These are phyloP conservation scores for Wallacemonas collosoma DNA, from an alignment of 208 protist genomes.

Conservation along the genomic window DNA sequence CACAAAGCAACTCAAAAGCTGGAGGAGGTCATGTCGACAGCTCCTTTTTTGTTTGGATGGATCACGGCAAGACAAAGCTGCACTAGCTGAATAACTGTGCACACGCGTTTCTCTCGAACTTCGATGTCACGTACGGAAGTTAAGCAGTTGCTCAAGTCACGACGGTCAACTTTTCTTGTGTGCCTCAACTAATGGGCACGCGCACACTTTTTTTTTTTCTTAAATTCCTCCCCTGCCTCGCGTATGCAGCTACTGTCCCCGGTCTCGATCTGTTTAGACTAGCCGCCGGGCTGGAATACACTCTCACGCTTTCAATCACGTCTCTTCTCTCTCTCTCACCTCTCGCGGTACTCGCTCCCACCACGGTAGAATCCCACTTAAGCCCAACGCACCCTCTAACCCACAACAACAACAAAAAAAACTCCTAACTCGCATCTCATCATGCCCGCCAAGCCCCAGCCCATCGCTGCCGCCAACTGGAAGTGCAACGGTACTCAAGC, in stretches of 20 bases:
- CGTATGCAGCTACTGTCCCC: too few relatives aligned
- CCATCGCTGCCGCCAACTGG: constrained; percentile 95
- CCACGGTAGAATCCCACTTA: constrained; percentile 15
- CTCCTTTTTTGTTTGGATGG: too few relatives aligned
- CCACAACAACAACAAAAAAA: constrained; percentile 3
- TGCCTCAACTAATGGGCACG: background rate
- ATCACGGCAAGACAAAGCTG: too few relatives aligned
- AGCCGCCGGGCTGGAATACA: too few relatives aligned
- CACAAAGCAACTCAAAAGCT: too few relatives aligned
- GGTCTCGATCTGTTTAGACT: too few relatives aligned
- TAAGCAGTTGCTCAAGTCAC: too few relatives aligned
- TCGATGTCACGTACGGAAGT: too few relatives aligned
- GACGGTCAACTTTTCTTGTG: too few relatives aligned
- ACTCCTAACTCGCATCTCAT: constrained; percentile 14
- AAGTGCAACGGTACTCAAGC: constrained; percentile 93
- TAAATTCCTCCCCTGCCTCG: background rate
- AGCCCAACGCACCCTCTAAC: background rate
- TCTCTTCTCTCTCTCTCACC: constrained; percentile 12
- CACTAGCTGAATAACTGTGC: too few relatives aligned
- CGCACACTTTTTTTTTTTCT: background rate
- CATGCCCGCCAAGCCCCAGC: constrained; percentile 83
- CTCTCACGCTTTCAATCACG: background rate
- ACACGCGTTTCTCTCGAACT: too few relatives aligned
- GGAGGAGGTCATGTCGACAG: too few relatives aligned
- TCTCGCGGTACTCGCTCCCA: background rate